phyloP scores from a whole-genome alignment of 768 basidiomycete species.

The Crassisporium funariophilum region DNA sequence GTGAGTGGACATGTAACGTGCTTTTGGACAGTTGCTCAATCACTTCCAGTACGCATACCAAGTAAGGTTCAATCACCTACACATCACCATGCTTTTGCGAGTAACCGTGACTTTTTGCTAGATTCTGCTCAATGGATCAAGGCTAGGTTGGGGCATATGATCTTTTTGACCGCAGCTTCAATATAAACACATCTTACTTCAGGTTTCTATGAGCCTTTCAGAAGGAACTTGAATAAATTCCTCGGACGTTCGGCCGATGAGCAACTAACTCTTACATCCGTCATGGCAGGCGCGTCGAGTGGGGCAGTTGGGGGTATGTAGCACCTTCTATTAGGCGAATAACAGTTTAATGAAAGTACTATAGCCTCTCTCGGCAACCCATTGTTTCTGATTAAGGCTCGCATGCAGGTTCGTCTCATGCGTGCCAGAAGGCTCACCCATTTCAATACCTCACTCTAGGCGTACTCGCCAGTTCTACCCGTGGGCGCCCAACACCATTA shows the following conservation, averaged over 20 bases:
- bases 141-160: slow-evolving; percentile 65
- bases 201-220: slow-evolving; percentile 97
- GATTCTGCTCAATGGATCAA: slow-evolving; percentile 91
- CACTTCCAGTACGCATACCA: slow-evolving; percentile 81
- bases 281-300: slow-evolving; percentile 85
- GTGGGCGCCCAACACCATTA: slow-evolving; percentile 96
- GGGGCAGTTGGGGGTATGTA: slow-evolving; percentile 85
- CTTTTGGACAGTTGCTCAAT: slow-evolving; percentile 2
- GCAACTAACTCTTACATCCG: slow-evolving; percentile 73
- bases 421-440: too few relatives aligned
- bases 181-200: not conserved
- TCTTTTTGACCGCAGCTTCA: not conserved
- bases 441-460: slow-evolving; percentile 42
- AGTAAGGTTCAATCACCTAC: slow-evolving; percentile 45
- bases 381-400: slow-evolving; percentile 92
- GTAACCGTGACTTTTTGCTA: slow-evolving; percentile 31
- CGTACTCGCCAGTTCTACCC: slow-evolving; percentile 92
- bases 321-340: not conserved
- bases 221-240: slow-evolving; percentile 66
- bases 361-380: slow-evolving; percentile 83
- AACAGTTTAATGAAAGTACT: slow-evolving; percentile 4
- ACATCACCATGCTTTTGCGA: not conserved
- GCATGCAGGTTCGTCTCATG: slow-evolving; percentile 88
- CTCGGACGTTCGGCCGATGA: slow-evolving; percentile 65
- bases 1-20: slow-evolving; percentile 47